Evolutionary conservation across 2,329 filamentous ascomycete genomes (phyloP), one percentile per base, ranked within the genome.

Genomic region (Rutstroemia sydowiana): DNA sequence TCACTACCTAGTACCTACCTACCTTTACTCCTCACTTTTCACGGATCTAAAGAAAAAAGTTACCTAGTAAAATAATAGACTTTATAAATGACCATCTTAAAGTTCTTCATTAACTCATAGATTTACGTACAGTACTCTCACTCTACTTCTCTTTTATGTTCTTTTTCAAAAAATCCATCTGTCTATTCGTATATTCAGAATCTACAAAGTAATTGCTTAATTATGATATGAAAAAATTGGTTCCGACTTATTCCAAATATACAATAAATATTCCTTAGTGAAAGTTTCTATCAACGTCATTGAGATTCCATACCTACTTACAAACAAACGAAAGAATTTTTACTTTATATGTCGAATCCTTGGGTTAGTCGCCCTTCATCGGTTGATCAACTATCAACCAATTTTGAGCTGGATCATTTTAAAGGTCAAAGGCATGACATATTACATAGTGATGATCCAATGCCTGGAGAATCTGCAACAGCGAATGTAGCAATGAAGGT

Each of bases 401-500:
- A 36, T 46, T 59, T 56, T 46, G 53, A 50, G 28, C 16, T 23
- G 16, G 42, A 56, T 13, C 18, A 23, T 21, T 41, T 41, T 21
- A 13, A 13, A 39, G 48, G 31, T 32, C 57, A 57, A 45, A 54
- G 56, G 26, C 61, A 66, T 62, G 60, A 64, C 48, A 61, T 55
- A 59, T 56, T 63, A 55, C 57, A 63, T 39, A 59, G 59, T 54
- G 59, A 65, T 52, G 54, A 59, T 34, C 54, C 39, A n/a, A 55
- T 65, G n/a, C 59, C 61, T 42, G 57, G 57, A 52, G 52, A 54
- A 40, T 51, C 55, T n/a, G n/a, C n/a, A n/a, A n/a, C n/a, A 48
- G 51, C 55, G 31, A 64, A 59, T n/a, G 59, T 65, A 54, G 59
- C 55, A 23, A 65, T 64, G 61, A 54, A 56, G 20, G 60, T 56